These are phyloP conservation scores for Caryopteris hybrid DNA, from an alignment of 305 asterid species.

Conservation along the genomic window DNA sequence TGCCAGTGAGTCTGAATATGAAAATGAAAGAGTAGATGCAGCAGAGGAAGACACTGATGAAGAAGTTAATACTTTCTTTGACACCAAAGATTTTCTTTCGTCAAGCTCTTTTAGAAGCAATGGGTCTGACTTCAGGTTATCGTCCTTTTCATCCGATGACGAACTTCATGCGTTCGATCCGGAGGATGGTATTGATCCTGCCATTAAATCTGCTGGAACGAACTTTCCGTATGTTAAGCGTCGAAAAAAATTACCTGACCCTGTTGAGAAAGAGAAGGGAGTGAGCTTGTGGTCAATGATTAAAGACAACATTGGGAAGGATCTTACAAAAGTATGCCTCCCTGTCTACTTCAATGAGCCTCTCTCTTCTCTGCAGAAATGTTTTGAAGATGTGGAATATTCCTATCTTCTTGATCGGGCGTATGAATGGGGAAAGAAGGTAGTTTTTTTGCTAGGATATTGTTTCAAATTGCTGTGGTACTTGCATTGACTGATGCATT, in stretches of 20 bases:
- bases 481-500: not conserved
- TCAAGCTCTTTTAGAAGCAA: conserved; percentile 78
- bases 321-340: conserved; percentile 94
- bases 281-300: conserved; percentile 98
- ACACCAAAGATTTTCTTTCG: conserved; percentile 87
- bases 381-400: conserved; percentile 91
- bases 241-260: conserved; percentile 83
- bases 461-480: not conserved
- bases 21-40: conserved; percentile 81
- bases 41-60: conserved; percentile 95
- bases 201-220: conserved; percentile 55
- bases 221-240: conserved; percentile 77
- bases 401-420: conserved; percentile 94
- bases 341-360: conserved; percentile 99
- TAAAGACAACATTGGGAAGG: conserved; percentile 95
- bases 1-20: conserved; percentile 85
- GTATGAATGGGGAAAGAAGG: conserved; percentile 85
- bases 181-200: conserved; percentile 61
- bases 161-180: conserved; percentile 48
- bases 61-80: conserved; percentile 84
- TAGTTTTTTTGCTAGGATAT: conserved; percentile 20
- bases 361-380: conserved; percentile 91
- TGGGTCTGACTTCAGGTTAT: conserved; percentile 68
- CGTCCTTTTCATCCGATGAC: conserved; percentile 75
- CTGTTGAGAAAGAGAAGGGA: conserved; percentile 88